Conservation (phyloP, 257 asterid species). For the Nicotiana sylvestris region DNA sequence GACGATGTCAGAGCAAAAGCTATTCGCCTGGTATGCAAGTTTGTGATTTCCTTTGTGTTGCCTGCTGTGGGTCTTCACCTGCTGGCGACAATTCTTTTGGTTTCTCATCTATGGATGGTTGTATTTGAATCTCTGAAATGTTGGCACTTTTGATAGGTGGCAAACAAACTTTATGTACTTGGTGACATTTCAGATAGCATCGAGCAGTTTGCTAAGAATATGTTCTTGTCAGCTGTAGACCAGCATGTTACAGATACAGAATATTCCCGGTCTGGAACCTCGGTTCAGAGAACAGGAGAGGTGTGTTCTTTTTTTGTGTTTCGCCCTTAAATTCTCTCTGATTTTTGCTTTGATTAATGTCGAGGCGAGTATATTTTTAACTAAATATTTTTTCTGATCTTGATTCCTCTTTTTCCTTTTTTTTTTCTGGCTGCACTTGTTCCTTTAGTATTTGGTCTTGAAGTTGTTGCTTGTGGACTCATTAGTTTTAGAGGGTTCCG, state of each 20-base stretch:
- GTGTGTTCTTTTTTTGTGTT: conserved; percentile 30
- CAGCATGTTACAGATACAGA: conserved; percentile 42
- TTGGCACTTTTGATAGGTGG: conserved; percentile 57
- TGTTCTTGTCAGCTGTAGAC: conserved; percentile 73
- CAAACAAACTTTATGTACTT: conserved; percentile 72
- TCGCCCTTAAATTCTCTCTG: background rate
- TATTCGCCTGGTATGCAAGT: conserved; percentile 73
- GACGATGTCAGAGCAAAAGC: conserved; percentile 92
- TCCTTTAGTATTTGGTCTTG: background rate
- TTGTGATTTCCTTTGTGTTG: conserved; percentile 17
- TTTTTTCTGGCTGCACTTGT: background rate
- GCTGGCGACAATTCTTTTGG: background rate
- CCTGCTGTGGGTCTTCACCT: conserved; percentile 7
- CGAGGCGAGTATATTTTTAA: background rate
- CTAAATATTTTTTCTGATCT: background rate
- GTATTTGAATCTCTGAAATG: background rate
- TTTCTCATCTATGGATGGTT: background rate
- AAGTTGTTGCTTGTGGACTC: background rate
- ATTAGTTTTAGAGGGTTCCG: background rate
- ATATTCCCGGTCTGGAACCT: conserved; percentile 39
- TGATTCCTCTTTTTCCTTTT: background rate
- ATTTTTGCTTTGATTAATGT: background rate
- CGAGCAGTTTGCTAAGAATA: conserved; percentile 72
- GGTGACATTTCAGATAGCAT: conserved; percentile 60
- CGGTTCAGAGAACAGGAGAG: conserved; percentile 62